These are phyloP conservation scores for Penicillium waksmanii DNA, from an alignment of 495 filamentous ascomycete genomes.

Conservation along the genomic window DNA sequence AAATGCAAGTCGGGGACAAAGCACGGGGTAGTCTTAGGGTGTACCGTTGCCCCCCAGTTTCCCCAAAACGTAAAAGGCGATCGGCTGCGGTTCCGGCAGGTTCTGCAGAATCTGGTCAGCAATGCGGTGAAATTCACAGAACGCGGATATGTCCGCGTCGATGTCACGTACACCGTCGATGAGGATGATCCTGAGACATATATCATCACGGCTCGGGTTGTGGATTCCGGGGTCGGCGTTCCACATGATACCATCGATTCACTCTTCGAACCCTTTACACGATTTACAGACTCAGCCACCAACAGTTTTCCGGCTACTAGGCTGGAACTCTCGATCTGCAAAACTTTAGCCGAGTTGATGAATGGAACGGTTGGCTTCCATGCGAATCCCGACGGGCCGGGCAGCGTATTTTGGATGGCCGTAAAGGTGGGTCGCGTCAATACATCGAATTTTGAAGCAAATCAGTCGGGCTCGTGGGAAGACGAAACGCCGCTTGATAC, in stretches of 20 bases:
- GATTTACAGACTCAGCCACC: constrained; percentile 60
- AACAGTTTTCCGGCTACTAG: constrained; percentile 81
- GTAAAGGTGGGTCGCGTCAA: constrained; percentile 51
- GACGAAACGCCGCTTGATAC: too few relatives aligned
- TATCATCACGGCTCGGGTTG: constrained; percentile 57
- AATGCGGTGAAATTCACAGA: constrained; percentile 90
- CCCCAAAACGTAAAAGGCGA: constrained; percentile 58
- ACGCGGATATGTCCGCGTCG: constrained; percentile 64
- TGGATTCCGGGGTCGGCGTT: constrained; percentile 85
- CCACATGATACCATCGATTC: too few relatives aligned
- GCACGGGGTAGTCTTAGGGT: too few relatives aligned
- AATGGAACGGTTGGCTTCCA: constrained; percentile 68
- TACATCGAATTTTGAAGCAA: constrained; percentile 4
- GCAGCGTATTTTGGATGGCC: constrained; percentile 65
- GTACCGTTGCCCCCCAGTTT: too few relatives aligned
- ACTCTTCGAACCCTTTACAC: too few relatives aligned
- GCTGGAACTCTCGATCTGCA: constrained; percentile 78
- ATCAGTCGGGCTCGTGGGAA: constrained; percentile 13
- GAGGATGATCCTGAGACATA: constrained; percentile 45
- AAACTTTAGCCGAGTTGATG: constrained; percentile 81
- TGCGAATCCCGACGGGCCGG: constrained; percentile 53
- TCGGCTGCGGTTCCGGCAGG: constrained; percentile 76
- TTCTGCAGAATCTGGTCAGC: constrained; percentile 82
- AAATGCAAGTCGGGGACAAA: too few relatives aligned
- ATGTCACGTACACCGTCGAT: constrained; percentile 53